Percentiles rank a stretch among this genome's conserved stretches.
These are phyloP conservation scores for Tolypocladium inflatum DNA, from an alignment of 2,329 filamentous ascomycete genomes.

Conservation along the genomic window DNA sequence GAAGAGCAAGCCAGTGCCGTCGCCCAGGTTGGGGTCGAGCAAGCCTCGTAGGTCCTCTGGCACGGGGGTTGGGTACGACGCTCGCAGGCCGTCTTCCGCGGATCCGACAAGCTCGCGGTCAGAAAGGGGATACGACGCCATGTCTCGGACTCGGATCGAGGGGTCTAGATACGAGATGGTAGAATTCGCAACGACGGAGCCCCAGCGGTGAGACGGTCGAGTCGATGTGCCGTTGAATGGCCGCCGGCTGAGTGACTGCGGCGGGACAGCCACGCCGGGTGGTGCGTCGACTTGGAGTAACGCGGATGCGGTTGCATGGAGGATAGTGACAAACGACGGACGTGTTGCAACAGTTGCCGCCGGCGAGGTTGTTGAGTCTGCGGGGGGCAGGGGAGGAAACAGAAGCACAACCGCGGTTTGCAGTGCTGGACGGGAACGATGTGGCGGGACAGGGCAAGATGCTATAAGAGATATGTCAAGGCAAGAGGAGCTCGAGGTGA, in stretches of 20 bases:
- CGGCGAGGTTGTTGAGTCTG: background rate
- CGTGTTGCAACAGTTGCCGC: background rate
- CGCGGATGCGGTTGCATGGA: background rate
- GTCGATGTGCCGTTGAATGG: background rate
- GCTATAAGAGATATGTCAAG: background rate
- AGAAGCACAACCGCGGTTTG: background rate
- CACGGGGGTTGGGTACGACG: background rate
- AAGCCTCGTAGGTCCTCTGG: background rate
- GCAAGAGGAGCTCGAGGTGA: background rate
- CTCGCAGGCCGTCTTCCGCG: background rate
- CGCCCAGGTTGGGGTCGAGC: background rate
- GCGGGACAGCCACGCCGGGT: background rate
- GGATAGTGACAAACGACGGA: background rate
- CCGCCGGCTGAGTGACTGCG: background rate
- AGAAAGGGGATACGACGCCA: background rate
- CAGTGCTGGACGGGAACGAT: background rate
- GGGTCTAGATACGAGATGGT: background rate
- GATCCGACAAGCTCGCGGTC: background rate
- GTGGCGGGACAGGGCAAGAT: background rate
- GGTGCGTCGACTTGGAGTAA: background rate
- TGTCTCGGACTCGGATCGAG: background rate
- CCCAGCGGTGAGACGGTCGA: background rate
- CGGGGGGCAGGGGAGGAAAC: background rate
- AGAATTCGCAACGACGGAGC: background rate
- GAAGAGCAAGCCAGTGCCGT: background rate